Evolutionary conservation across 805 yeast species (phyloP).

Genomic region (Priceomyces fermenticarens): DNA sequence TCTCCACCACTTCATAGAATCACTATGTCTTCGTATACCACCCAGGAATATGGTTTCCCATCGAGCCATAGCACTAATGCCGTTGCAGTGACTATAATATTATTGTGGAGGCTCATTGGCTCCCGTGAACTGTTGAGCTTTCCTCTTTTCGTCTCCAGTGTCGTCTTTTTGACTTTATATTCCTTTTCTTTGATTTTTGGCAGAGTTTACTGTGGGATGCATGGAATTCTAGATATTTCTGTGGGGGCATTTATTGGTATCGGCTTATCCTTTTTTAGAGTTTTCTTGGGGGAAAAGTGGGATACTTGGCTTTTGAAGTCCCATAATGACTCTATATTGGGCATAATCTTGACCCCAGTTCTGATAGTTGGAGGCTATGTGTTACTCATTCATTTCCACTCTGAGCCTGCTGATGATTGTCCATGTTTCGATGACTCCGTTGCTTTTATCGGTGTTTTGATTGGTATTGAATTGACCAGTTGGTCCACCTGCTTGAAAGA

Average conservation of each 20-base stretch:
- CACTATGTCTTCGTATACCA: conserved; percentile 86
- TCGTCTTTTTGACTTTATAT: conserved; percentile 40
- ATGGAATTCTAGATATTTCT: conserved; percentile 77
- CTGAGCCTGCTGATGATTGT: conserved; percentile 86
- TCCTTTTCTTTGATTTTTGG: conserved; percentile 70
- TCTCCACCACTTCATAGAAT: conserved; percentile 90
- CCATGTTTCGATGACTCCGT: conserved; percentile 96
- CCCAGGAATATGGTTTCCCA: conserved; percentile 94
- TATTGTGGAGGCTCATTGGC: conserved; percentile 13
- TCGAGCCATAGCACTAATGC: conserved; percentile 95
- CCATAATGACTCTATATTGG: conserved; percentile 16
- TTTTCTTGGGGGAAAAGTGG: conserved; percentile 36
- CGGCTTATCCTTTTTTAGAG: conserved; percentile 47
- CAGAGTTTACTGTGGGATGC: conserved; percentile 95
- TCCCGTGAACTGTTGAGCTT: conserved; percentile 9
- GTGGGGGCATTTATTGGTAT: conserved; percentile 68
- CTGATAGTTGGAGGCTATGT: conserved; percentile 42
- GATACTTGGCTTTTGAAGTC: conserved; percentile 42
- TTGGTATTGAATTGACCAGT: conserved; percentile 69
- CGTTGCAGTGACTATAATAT: conserved; percentile 66
- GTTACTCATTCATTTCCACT: conserved; percentile 61
- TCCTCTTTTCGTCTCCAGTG: conserved; percentile 10
- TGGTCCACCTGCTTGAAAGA: conserved; percentile 43
- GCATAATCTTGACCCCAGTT: conserved; percentile 27
- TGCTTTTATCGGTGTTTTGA: conserved; percentile 84